Evolutionary conservation across 1,284 basidiomycete genomes (phyloP), one percentile per base, ranked within the genome.

Genomic region (Heterobasidion occidentale): DNA sequence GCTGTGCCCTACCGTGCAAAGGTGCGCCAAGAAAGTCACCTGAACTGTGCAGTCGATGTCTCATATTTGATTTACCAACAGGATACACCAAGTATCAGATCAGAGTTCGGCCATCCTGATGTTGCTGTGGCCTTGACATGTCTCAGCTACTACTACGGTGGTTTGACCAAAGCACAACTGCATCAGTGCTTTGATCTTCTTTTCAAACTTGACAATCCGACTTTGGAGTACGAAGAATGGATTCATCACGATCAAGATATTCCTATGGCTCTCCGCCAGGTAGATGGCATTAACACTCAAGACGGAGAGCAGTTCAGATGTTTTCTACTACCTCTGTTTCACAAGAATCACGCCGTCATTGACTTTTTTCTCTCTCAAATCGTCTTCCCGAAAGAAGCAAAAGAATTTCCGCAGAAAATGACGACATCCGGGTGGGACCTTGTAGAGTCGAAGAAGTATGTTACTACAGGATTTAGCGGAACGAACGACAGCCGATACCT

Each of bases 81-180:
- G 62, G 80, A 82, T 55, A 68, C 74, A 1, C 80, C 80, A 0
- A 68, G 77, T n/a, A 57, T 68, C 35, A 68, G 73, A 44, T 77
- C 80, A 17, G 80, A 83, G 46, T 82, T 83, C 57, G 79, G 78
- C 1, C 80, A 82, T 62, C 79, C 80, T 0, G 80, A 83, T 35
- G 68, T 81, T 19, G 69, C 73, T 1, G 66, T 81, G 53, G 58
- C 69, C 12, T 66, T 82, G 36, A 81, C 81, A 0, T 81, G 73
- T 53, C 66, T 83, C 12, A 73, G 71, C 0, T 83, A 82, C 56
- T 81, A 82, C 51, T 80, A 81, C 48, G 65, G 67, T 2, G 80
- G 80, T 7, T 69, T 82, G 33, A 66, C 63, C 27, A 4, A 27
- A 27, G 27, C 4, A 0, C 38, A 42, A 1, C 5, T 42, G 6